phyloP scores from a whole-genome alignment of 495 filamentous ascomycete genomes.

The Paragyromitra xinjiangensis region DNA sequence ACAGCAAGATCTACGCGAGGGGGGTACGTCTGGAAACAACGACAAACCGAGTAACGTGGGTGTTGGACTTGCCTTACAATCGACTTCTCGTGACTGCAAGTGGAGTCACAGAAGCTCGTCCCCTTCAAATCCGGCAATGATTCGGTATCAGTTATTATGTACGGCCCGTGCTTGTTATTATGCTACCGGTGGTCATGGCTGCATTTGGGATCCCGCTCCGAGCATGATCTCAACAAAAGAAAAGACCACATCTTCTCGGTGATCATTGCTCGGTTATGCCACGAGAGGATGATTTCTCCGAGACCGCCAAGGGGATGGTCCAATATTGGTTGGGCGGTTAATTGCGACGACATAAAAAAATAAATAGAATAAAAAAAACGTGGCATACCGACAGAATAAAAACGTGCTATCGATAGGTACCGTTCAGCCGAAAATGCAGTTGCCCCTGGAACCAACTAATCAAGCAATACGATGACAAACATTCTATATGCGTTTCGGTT shows the following conservation, averaged over 20 bases:
- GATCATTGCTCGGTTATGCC: constrained; percentile 11
- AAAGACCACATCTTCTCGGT: background rate
- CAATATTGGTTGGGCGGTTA: constrained; percentile 27
- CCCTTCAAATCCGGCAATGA: background rate
- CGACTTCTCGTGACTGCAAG: background rate
- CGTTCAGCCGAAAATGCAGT: constrained; percentile 27
- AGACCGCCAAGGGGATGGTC: constrained; percentile 23
- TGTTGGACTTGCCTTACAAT: constrained; percentile 23
- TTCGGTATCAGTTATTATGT: background rate
- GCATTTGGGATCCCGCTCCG: constrained; percentile 28
- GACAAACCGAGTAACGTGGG: constrained; percentile 7
- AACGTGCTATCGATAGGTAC: constrained; percentile 35
- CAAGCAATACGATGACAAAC: constrained; percentile 9
- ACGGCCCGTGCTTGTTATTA: constrained; percentile 21
- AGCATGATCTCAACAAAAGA: constrained; percentile 12
- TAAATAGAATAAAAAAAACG: constrained; percentile 6
- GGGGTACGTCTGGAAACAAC: background rate
- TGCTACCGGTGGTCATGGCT: constrained; percentile 20
- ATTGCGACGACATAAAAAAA: constrained; percentile 10
- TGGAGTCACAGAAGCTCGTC: constrained; percentile 1
- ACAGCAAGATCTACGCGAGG: constrained; percentile 45
- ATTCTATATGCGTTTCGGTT: background rate
- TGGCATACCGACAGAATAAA: constrained; percentile 15
- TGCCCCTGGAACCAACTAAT: constrained; percentile 24
- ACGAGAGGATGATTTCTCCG: constrained; percentile 39